Base-by-base conservation (phyloP, 75 land plant genomes). In the Ceratopteris richardii region DNA sequence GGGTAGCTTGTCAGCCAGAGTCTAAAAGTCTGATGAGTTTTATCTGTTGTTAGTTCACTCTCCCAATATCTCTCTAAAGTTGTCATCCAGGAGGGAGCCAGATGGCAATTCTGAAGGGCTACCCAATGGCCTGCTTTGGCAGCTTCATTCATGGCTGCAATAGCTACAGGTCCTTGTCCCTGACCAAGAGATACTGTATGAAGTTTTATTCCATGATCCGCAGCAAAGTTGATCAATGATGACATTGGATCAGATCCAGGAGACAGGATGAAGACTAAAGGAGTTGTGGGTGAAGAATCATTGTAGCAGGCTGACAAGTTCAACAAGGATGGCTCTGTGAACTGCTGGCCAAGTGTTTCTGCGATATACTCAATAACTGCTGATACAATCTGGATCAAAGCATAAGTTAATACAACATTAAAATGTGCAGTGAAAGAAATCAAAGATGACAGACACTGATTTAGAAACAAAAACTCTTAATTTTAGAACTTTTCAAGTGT, bases 231-330 rank as follows among this genome's bases (percentile, higher is more conserved):
- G 2, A 67, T 50, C 16, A 67, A 54, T 10, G 30, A 20, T 0
- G 70, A 59, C 70, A 67, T 67, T 31, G 70, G 70, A 50, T 67
- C 70, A 28, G 70, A 67, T 1, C 70, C 70, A 20, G 70, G 70
- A 2, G 70, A 67, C 1, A 67, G 63, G 0, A 67, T 39, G 43
- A 67, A 67, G 9, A 67, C 70, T 19, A 67, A 42, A 30, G 70
- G 70, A 12, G 62, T 29, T 36, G 70, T 67, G 10, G 54, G 18
- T 10, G 64, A 58, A 9, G 70, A 43, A 31, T 67, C 70, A 26
- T 51, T 51, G 43, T 59, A 67, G 43, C 70, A 67, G 2, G 23
- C 61, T 57, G 51, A 54, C 36, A 67, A 44, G 55, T 67, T 67
- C 19, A 67, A 44, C 0, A 65, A 54, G n/a, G 62, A 48, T 25